Base-by-base conservation (phyloP, 2,329 filamentous ascomycete genomes). In the Cladobotryum protrusum region DNA sequence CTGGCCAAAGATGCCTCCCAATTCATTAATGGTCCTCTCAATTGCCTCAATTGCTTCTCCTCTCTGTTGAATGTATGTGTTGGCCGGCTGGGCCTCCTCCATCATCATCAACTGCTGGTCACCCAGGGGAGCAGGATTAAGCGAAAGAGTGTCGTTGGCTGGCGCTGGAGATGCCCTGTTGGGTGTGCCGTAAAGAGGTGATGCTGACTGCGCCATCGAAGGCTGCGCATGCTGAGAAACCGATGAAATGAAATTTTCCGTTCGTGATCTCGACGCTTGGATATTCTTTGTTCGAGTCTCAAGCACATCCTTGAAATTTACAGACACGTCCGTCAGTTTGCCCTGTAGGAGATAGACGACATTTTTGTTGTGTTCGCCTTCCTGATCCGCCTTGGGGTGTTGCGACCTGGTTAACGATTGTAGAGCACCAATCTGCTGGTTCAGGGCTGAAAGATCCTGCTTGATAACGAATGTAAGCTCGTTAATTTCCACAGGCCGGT, bases 241-340 rank as follows among this genome's bases (percentile, higher is more conserved):
- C 3, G 87, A 86, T 3, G 88, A 95, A 48, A 99, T 89, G 62
- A 99, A 99, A 64, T 97, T 96, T 70, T 97, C 93, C 18, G 93
- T 97, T 57, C 93, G 77, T 42, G 89, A 90, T 52, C 90, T 79
- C 51, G 89, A 95, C 3, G 92, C 93, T 69, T 96, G 93, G 56
- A 99, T 96, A 67, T 97, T 99, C 75, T 96, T 96, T 47, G 93
- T 97, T 52, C 93, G 83, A 39, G 95, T 88, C 67, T 99, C 93
- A 9, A 99, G 77, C 5, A 97, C 92, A 61, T 97, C 92, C 70
- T 97, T 97, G 78, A 99, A 97, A 67, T 92, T 96, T 55, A 86
- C 89, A 20, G 87, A 88, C 3, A 99, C 92, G 63, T 96, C 90
- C 36, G 90, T 92, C 37, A 97, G 76, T 64, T 93, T 93, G 54